Evolutionary conservation across 176 grass and related monocot genomes (phyloP).

Genomic region (Chrysopogon serrulatus): DNA sequence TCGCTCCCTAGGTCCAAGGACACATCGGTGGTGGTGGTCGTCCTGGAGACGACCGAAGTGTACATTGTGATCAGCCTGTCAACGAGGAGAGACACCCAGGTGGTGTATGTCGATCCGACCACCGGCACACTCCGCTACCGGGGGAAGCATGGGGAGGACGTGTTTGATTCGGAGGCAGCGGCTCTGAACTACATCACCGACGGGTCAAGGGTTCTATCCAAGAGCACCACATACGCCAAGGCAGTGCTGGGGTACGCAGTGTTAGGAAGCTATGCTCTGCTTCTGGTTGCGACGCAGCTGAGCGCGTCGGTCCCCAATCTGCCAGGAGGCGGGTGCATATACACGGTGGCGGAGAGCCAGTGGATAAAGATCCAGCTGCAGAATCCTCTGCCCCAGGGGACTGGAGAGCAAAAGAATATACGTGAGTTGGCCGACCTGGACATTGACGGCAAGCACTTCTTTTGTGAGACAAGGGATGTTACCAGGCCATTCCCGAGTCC

Average conservation of each 20-base stretch:
- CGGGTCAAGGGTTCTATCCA: slow-evolving; percentile 68
- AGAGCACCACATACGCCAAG: slow-evolving; percentile 55
- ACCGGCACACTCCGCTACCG: slow-evolving; percentile 59
- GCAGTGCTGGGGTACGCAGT: slow-evolving; percentile 73
- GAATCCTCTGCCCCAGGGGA: slow-evolving; percentile 79
- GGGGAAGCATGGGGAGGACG: slow-evolving; percentile 62
- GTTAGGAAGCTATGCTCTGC: slow-evolving; percentile 65
- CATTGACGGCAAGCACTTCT: slow-evolving; percentile 96
- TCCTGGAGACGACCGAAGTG: slow-evolving; percentile 66
- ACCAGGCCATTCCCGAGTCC: slow-evolving; percentile 82
- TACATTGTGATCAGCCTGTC: slow-evolving; percentile 84
- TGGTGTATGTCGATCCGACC: slow-evolving; percentile 85
- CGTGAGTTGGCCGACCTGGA: slow-evolving; percentile 78
- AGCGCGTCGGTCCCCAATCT: slow-evolving; percentile 51
- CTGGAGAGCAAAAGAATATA: slow-evolving; percentile 74
- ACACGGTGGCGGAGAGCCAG: slow-evolving; percentile 70
- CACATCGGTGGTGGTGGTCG: slow-evolving; percentile 54
- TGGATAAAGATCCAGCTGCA: slow-evolving; percentile 92
- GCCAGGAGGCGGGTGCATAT: slow-evolving; percentile 79
- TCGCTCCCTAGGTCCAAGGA: slow-evolving; percentile 19
- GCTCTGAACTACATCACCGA: slow-evolving; percentile 81
- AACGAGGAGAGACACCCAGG: slow-evolving; percentile 55
- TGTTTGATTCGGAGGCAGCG: slow-evolving; percentile 66
- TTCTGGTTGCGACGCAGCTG: slow-evolving; percentile 78
- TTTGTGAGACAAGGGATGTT: slow-evolving; percentile 95